Base-by-base conservation (phyloP, 75 land plant genomes). In the Cupressus sempervirens region DNA sequence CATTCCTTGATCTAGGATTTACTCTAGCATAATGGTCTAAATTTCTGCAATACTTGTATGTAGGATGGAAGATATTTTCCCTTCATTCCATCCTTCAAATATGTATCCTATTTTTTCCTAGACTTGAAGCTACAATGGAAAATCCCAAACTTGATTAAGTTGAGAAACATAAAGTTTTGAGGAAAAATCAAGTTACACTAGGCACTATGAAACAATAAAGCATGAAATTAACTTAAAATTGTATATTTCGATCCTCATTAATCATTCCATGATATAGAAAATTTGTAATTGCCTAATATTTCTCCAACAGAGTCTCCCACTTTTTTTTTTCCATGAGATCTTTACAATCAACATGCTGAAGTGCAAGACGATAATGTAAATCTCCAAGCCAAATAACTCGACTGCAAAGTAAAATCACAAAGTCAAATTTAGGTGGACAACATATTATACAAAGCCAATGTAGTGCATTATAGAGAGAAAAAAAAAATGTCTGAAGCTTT, bases 371-470 rank as follows among this genome's bases (percentile, higher is more conserved):
- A 85, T 97, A 97, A 83, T 97, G 95, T 86, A 95, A 87, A 88
- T 97, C 99, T 13, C 96, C 99, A 48, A 97, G 93, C 99, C 99
- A 97, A 83, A 97, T 90, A 7, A 97, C 77, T 81, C 94, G 96
- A 88, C 98, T 97, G 93, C 81, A 84, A 81, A 81, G 35, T 32
- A 68, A 15, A 52, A 56, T 52, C 30, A 50, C 13, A 53, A 34
- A n/a, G 30, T 82, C 50, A 82, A 38, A 53, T 53, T 7, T 20
- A 11, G 81, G 45, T 38, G 45, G n/a, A 45, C 34, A 79, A 11
- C 81, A 45, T 45, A 30, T 12, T 30, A 79, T n/a, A 45, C 6
- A 79, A 79, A 79, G 30, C 32, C 15, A 26, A 52, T 82, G 13
- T 9, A 52, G 16, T 18, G 10, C 35, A 82, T 82, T 32, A 11